Percentiles rank a stretch among this genome's conserved stretches.
phyloP scores from a whole-genome alignment of 257 asterid species.

The Rauvolfia tetraphylla region DNA sequence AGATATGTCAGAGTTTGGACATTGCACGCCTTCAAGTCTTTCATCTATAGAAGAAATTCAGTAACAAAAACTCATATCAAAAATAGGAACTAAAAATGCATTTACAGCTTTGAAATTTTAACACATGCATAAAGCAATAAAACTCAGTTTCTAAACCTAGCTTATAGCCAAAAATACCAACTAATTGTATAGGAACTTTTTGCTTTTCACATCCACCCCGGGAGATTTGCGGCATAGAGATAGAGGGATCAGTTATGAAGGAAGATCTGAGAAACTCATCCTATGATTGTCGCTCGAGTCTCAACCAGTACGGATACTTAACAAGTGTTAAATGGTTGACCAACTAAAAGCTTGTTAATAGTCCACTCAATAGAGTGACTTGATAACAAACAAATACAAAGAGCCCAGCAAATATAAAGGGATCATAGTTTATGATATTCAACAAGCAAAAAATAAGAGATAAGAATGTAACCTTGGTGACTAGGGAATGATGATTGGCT shows the following conservation, averaged over 20 bases:
- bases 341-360: background rate
- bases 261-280: background rate
- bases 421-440: background rate
- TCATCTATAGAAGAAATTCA: constrained; percentile 26
- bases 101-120: constrained; percentile 6
- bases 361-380: background rate
- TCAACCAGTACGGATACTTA: background rate
- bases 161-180: background rate
- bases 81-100: background rate
- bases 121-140: background rate
- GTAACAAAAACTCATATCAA: constrained; percentile 7
- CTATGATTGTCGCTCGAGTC: background rate
- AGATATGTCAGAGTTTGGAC: constrained; percentile 12
- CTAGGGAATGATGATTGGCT: constrained; percentile 51
- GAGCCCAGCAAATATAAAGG: background rate
- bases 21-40: constrained; percentile 29
- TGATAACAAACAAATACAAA: background rate
- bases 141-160: background rate
- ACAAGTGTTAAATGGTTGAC: background rate
- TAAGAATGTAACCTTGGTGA: constrained; percentile 43
- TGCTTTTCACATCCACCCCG: background rate
- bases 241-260: background rate
- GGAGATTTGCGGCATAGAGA: background rate
- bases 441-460: constrained; percentile 8
- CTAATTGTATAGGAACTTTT: background rate